Evolutionary conservation across 73 alveolate species (phyloP).

Genomic region (Paramecium biaurelia): DNA sequence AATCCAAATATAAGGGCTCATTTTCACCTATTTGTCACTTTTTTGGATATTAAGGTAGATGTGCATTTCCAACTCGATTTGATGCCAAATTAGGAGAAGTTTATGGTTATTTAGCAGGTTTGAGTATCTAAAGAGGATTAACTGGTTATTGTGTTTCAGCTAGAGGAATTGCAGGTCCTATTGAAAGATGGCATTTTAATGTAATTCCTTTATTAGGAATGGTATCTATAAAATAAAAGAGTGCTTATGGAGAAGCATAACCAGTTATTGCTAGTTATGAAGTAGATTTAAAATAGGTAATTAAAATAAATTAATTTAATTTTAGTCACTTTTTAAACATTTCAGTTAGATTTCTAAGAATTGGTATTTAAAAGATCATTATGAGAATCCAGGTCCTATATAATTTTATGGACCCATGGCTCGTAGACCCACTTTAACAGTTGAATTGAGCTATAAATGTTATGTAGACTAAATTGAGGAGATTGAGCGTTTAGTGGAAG

Average conservation of each 20-base stretch:
- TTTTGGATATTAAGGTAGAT: slow-evolving; percentile 98
- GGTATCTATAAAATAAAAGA: slow-evolving; percentile 55
- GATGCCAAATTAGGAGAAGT: slow-evolving; percentile 87
- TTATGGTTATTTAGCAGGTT: slow-evolving; percentile 91
- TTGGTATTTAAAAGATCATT: slow-evolving; percentile 76
- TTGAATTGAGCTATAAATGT: slow-evolving; percentile 20
- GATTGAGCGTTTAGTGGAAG: slow-evolving; percentile 9
- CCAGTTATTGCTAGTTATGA: slow-evolving; percentile 76
- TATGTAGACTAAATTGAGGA: slow-evolving; percentile 40
- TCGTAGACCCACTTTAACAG: slow-evolving; percentile 30
- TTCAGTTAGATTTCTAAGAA: slow-evolving; percentile 32
- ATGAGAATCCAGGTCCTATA: slow-evolving; percentile 89
- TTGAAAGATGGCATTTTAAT: slow-evolving; percentile 41
- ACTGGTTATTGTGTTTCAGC: slow-evolving; percentile 77
- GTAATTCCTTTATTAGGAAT: slow-evolving; percentile 45
- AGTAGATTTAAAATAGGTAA: slow-evolving; percentile 70
- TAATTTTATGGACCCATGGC: slow-evolving; percentile 66
- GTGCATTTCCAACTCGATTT: slow-evolving; percentile 90
- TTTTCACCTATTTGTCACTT: slow-evolving; percentile 97
- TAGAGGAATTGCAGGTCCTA: slow-evolving; percentile 64
- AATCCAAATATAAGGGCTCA: slow-evolving; percentile 81
- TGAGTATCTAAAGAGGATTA: slow-evolving; percentile 66
- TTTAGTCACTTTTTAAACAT: slow-evolving; percentile 60
- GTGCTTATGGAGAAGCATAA: slow-evolving; percentile 62
- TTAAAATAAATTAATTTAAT: background rate